These are phyloP conservation scores for Debaryomycetaceae sp. DNA, from an alignment of 1,139 yeast species.

Conservation along the genomic window DNA sequence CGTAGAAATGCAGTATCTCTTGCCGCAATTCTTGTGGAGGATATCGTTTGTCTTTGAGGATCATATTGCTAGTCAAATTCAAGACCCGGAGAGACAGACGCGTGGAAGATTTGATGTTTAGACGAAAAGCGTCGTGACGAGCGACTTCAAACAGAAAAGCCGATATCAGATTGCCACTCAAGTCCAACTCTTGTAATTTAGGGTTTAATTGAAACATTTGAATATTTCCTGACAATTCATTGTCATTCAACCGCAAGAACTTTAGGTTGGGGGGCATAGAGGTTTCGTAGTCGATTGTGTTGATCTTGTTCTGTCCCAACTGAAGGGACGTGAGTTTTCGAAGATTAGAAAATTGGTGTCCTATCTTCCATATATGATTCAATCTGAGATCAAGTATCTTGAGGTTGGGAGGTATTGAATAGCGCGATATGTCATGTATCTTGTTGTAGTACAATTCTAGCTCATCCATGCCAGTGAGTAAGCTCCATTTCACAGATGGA, in stretches of 20 bases:
- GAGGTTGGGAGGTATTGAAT: conserved; percentile 24
- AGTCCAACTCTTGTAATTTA: conserved; percentile 15
- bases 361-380: conserved; percentile 13
- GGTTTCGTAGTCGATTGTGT: conserved; percentile 14
- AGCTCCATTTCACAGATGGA: conserved; percentile 17
- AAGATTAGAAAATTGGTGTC: conserved; percentile 8
- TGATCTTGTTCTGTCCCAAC: conserved; percentile 15
- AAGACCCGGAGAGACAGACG: conserved; percentile 9
- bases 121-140: not conserved
- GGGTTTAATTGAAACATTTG: conserved; percentile 7
- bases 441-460: conserved; percentile 23
- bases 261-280: conserved; percentile 12
- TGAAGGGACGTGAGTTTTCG: conserved; percentile 9
- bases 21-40: conserved; percentile 5
- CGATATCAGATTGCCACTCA: conserved; percentile 18
- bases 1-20: conserved; percentile 18
- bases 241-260: conserved; percentile 9
- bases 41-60: conserved; percentile 9
- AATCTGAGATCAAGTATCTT: conserved; percentile 20
- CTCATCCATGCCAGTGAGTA: conserved; percentile 18
- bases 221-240: conserved; percentile 9
- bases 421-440: conserved; percentile 15
- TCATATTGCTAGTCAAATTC: conserved; percentile 18
- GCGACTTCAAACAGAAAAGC: conserved; percentile 4
- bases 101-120: too few relatives aligned